A percentile compares a stretch with the other conserved stretches of the same genome.
These are phyloP conservation scores for Lagerstroemia speciosa DNA, from an alignment of 345 rosid genomes.

Conservation along the genomic window DNA sequence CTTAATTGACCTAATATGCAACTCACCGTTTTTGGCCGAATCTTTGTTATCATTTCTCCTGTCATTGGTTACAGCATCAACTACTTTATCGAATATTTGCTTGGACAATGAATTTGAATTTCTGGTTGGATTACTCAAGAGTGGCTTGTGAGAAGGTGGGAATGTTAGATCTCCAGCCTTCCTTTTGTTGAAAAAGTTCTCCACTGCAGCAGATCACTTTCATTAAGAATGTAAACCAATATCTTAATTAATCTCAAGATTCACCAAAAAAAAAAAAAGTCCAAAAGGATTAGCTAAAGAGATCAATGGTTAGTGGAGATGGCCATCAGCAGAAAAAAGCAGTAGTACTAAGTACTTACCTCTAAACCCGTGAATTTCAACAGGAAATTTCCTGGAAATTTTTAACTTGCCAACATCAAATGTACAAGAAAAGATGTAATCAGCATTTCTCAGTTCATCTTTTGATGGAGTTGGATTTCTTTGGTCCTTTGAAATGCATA, in stretches of 20 bases:
- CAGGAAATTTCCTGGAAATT: conserved; percentile 22
- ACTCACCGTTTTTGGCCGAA: too few relatives aligned
- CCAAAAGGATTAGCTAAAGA: background rate
- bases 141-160: conserved; percentile 11
- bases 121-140: background rate
- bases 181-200: conserved; percentile 32
- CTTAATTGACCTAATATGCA: background rate
- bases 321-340: background rate
- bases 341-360: conserved; percentile 24
- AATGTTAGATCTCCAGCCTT: conserved; percentile 15
- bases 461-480: background rate
- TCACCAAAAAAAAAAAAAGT: background rate
- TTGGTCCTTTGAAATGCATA: conserved; percentile 27
- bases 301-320: background rate
- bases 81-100: background rate
- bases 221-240: background rate
- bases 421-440: conserved; percentile 33
- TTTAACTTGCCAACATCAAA: conserved; percentile 32
- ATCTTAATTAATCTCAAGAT: background rate
- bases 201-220: conserved; percentile 22
- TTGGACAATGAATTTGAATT: background rate
- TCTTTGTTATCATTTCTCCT: background rate
- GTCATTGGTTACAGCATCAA: background rate
- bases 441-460: conserved; percentile 22
- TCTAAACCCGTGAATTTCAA: conserved; percentile 33